These are phyloP conservation scores for Corymbia citriodora DNA, from an alignment of 441 rosid genomes.

Conservation along the genomic window DNA sequence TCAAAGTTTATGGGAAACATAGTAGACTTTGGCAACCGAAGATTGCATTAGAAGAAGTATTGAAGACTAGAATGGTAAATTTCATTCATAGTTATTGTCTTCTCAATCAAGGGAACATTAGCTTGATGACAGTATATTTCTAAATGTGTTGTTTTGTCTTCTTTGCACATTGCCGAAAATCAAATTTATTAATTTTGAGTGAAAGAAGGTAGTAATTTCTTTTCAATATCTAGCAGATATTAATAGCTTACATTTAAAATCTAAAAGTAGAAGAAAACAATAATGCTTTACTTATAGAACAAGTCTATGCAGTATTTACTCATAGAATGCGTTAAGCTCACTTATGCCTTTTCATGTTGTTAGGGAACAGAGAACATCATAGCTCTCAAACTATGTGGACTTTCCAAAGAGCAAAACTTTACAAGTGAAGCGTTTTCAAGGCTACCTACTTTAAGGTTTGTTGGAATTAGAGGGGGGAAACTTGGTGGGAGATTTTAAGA, in stretches of 20 bases:
- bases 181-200: not conserved
- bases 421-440: not conserved
- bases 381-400: not conserved
- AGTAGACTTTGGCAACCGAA: not conserved
- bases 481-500: not conserved
- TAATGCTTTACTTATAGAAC: not conserved
- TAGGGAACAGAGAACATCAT: not conserved
- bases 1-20: not conserved
- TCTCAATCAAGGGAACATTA: not conserved
- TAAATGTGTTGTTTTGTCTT: not conserved
- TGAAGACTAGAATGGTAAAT: not conserved
- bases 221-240: not conserved
- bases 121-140: not conserved
- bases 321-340: rapidly evolving
- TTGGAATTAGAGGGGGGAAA: not conserved
- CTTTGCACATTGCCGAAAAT: rapidly evolving
- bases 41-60: rapidly evolving
- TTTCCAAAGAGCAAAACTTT: not conserved
- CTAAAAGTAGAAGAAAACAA: not conserved
- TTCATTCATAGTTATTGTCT: rapidly evolving
- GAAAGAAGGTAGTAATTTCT: not conserved
- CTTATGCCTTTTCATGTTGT: too few species aligned
- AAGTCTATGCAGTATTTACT: not conserved
- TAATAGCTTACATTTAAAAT: not conserved
- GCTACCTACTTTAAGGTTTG: not conserved